These are phyloP conservation scores for Exophiala sideris DNA, from an alignment of 2,329 filamentous ascomycete genomes.

Conservation along the genomic window DNA sequence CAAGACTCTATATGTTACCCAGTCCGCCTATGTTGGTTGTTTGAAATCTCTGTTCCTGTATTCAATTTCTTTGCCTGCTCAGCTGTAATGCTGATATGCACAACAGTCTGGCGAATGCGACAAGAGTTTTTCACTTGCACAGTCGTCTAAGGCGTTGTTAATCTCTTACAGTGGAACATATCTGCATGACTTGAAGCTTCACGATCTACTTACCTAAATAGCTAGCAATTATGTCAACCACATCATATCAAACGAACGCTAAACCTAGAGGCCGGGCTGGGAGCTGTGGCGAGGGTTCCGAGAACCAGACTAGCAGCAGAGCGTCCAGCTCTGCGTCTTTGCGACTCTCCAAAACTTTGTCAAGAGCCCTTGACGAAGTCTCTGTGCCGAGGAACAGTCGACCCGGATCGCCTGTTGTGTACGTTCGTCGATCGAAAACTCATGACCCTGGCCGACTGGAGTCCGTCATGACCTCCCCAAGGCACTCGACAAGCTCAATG, in stretches of 20 bases:
- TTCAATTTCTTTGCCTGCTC: background rate
- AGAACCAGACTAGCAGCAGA: constrained; percentile 19
- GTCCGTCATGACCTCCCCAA: background rate
- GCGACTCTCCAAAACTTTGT: constrained; percentile 23
- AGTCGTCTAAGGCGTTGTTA: background rate
- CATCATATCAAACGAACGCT: constrained; percentile 21
- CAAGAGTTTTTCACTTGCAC: background rate
- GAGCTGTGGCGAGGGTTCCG: constrained; percentile 14
- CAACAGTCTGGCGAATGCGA: background rate
- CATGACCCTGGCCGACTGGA: constrained; percentile 10
- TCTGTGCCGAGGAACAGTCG: constrained; percentile 19
- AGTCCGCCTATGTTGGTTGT: background rate
- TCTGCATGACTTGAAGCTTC: no score
- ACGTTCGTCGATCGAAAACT: constrained; percentile 16
- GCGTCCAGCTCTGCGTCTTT: constrained; percentile 22
- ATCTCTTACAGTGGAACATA: background rate
- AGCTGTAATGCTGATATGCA: background rate
- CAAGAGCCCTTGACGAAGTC: constrained; percentile 23
- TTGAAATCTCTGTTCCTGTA: background rate
- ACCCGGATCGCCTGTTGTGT: constrained; percentile 17
- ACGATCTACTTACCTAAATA: background rate
- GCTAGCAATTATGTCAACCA: constrained; percentile 16
- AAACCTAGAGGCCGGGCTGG: constrained; percentile 21
- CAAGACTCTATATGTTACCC: background rate
- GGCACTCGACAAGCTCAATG: constrained; percentile 7